Conservation (phyloP, 208 protist genomes). For the Wallacemonas sp. region DNA sequence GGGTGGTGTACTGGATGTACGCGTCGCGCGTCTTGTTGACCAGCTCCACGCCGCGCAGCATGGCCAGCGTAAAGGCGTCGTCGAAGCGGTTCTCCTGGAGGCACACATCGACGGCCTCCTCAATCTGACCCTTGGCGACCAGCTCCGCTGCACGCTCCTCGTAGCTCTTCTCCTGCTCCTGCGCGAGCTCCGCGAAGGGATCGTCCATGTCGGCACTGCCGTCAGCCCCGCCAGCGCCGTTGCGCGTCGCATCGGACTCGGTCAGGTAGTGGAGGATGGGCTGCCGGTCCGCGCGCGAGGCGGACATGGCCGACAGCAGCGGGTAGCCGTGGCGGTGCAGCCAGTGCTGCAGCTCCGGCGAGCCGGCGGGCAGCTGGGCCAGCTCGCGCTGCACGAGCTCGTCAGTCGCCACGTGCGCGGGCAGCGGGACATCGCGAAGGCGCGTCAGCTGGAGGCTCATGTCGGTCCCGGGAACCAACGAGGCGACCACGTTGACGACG, state of each 20-base stretch:
- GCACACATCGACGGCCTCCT: constrained; percentile 77
- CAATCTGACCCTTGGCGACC: constrained; percentile 64
- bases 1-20: constrained; percentile 46
- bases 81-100: constrained; percentile 59
- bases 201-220: constrained; percentile 53
- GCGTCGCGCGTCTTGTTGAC: constrained; percentile 61
- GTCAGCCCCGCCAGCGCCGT: constrained; percentile 15
- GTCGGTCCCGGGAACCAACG: constrained; percentile 27
- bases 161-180: constrained; percentile 59
- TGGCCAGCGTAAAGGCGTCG: constrained; percentile 80
- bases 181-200: constrained; percentile 63
- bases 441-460: constrained; percentile 36
- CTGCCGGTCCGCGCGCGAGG: constrained; percentile 49
- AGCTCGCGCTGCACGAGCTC: constrained; percentile 30
- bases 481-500: constrained; percentile 55
- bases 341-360: constrained; percentile 64
- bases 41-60: constrained; percentile 62
- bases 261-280: constrained; percentile 71
- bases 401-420: constrained; percentile 34
- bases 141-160: constrained; percentile 62
- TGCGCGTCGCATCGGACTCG: constrained; percentile 6
- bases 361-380: constrained; percentile 28
- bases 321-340: constrained; percentile 43
- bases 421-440: constrained; percentile 28
- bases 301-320: constrained; percentile 65